phyloP scores from a whole-genome alignment of 805 yeast genomes.

The Candida caryicola region DNA sequence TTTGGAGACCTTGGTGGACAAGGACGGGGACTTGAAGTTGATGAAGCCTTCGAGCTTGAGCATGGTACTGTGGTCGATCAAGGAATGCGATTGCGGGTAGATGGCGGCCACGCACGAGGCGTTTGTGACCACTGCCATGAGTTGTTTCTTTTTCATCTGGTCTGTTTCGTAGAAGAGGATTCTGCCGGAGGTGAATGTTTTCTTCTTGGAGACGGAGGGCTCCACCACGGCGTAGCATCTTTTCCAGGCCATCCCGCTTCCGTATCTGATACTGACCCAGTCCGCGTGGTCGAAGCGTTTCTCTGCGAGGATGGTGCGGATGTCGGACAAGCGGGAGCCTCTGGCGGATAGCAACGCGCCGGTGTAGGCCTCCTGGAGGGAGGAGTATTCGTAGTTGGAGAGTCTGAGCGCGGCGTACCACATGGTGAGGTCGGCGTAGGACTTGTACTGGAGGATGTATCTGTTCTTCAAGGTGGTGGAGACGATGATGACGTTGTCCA shows the following conservation, averaged over 20 bases:
- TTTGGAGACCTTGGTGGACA: slow-evolving; percentile 33
- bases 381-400: slow-evolving; percentile 73
- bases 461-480: slow-evolving; percentile 92
- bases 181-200: slow-evolving; percentile 55
- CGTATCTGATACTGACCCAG: slow-evolving; percentile 93
- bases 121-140: slow-evolving; percentile 74
- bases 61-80: slow-evolving; percentile 85
- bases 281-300: slow-evolving; percentile 86
- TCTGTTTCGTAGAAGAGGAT: slow-evolving; percentile 82
- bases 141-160: slow-evolving; percentile 62
- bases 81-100: slow-evolving; percentile 80
- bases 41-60: slow-evolving; percentile 85
- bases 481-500: slow-evolving; percentile 78
- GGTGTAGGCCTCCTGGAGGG: slow-evolving; percentile 93
- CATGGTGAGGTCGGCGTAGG: slow-evolving; percentile 57
- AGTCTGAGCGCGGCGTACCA: slow-evolving; percentile 88
- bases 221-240: slow-evolving; percentile 88
- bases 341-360: slow-evolving; percentile 91
- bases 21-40: slow-evolving; percentile 45
- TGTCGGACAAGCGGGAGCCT: slow-evolving; percentile 84
- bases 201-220: slow-evolving; percentile 55
- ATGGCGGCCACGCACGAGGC: slow-evolving; percentile 80
- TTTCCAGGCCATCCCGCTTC: slow-evolving; percentile 97
- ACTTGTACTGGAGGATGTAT: slow-evolving; percentile 73
- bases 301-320: slow-evolving; percentile 78